Base-by-base conservation (phyloP, 768 basidiomycete genomes). In the Mycena galericulata region DNA sequence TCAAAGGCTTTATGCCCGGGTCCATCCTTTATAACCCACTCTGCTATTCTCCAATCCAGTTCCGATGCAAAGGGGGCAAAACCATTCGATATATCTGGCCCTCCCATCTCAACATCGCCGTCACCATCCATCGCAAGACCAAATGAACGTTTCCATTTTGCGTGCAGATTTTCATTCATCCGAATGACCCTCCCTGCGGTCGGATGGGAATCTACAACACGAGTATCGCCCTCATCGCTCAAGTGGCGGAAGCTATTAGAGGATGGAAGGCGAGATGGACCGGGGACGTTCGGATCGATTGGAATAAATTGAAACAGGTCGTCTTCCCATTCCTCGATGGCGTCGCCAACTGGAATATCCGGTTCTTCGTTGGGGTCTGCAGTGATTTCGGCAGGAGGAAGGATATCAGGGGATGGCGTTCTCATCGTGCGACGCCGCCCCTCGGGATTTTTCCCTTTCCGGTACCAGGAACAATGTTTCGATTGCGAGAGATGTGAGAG, bases 21-120 rank as follows among this genome's bases (percentile, higher is more conserved):
- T n/a, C n/a, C n/a, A n/a, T n/a, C n/a, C n/a, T n/a, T n/a, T 0
- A 78, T 55, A 1, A 74, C 76, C 79, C 79, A 79, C 7, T 72
- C 62, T 1, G 75, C 77, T 18, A 78, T 63, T 32, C 54, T 30
- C 76, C 77, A 79, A 43, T 79, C 78, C 34, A 78, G 27, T 11
- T 75, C 68, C 3, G 74, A 75, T 5, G 58, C 54, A 43, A 79
- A 78, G 0, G 79, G 79, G 1, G 58, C 46, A 53, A 65, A 67
- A 0, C 17, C 20, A 9, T 45, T 53, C 20, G 60, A 65, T 7
- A 62, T 38, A 26, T 66, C 61, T 9, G 65, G 47, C 17, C 18
- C 36, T 2, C 51, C 65, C 72, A 69, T 69, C 14, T 71, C 56
- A 4, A 63, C 14, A 40, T 67, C 69, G 0, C 65, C 64, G 17